Evolutionary conservation across 108 stramenopile species (phyloP), one percentile per base, ranked within the genome.

Genomic region (Skeletonema costatum): DNA sequence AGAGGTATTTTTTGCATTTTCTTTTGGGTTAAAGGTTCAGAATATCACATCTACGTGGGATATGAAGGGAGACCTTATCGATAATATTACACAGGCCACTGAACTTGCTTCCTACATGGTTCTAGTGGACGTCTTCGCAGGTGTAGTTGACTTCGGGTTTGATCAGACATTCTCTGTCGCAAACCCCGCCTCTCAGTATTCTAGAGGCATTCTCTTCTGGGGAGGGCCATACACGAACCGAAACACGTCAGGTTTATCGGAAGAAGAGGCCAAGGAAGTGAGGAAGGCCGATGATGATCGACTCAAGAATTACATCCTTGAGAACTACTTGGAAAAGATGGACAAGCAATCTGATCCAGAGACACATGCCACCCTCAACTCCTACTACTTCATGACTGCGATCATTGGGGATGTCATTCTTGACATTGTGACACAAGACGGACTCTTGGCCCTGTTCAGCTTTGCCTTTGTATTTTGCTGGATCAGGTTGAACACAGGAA

Each of bases 331-430:
- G 32, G 75, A 69, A 7, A 56, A 64, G 1, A 79, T 85, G 82
- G 51, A 85, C 25, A 63, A 71, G 7, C 74, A 83, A 51, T 42
- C 87, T 0, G 41, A 73, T 3, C 31, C 39, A 14, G 36, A 58
- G 29, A 69, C 51, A 5, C 74, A 81, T 39, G 42, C 19, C 4
- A 32, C 42, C 51, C 39, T 87, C 74, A 83, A 80, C 78, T 76
- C 84, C 1, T 85, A 85, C 71, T 87, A 85, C 41, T 87, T 85
- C 71, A 87, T 87, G 87, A 71, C 71, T 2, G 77, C 74, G 10
- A 70, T 87, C 21, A 85, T 87, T 60, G 73, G 82, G 2, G 85
- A 85, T 59, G 71, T 82, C 60, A 81, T 87, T 59, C 51, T 87
- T 5, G 44, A 60, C 32, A 85, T 87, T 56, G 71, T 85, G 16